Percentiles rank a stretch among this genome's conserved stretches.
phyloP scores from a whole-genome alignment of 202 grass and related monocot species.

The Digitaria exilis region DNA sequence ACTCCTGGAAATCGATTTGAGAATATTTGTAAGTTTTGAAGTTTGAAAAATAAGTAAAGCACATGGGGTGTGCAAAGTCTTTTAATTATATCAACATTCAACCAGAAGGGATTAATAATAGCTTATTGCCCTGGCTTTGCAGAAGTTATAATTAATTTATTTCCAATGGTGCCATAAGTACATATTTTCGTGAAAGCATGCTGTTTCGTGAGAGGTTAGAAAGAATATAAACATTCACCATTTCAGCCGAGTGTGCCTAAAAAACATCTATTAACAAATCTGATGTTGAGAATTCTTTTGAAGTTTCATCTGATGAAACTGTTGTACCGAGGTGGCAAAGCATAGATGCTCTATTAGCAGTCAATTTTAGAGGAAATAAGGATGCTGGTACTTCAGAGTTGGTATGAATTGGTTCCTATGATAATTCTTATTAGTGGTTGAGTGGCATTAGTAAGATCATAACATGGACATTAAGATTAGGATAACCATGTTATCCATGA shows the following conservation, averaged over 20 bases:
- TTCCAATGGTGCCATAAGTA: not conserved
- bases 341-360: slow-evolving; percentile 6
- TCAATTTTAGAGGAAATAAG: not conserved
- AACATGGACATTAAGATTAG: not conserved
- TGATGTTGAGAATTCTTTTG: not conserved
- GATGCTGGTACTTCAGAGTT: not conserved
- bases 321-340: not conserved
- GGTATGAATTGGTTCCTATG: not conserved
- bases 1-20: not conserved
- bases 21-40: not conserved
- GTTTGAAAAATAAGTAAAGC: slow-evolving; percentile 13
- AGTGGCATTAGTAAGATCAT: not conserved
- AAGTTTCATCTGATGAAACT: not conserved
- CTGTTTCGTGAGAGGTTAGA: not conserved
- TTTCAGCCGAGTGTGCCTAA: not conserved
- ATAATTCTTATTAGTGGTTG: not conserved
- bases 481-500: not conserved
- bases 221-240: not conserved
- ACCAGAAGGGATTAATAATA: slow-evolving; percentile 2
- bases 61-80: too few species aligned
- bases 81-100: not conserved
- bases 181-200: not conserved
- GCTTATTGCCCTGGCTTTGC: not conserved
- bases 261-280: not conserved
- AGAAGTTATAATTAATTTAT: not conserved